A percentile compares a stretch with the other conserved stretches of the same genome.
phyloP scores from a whole-genome alignment of 1,139 yeast genomes.

The Candida albicans region DNA sequence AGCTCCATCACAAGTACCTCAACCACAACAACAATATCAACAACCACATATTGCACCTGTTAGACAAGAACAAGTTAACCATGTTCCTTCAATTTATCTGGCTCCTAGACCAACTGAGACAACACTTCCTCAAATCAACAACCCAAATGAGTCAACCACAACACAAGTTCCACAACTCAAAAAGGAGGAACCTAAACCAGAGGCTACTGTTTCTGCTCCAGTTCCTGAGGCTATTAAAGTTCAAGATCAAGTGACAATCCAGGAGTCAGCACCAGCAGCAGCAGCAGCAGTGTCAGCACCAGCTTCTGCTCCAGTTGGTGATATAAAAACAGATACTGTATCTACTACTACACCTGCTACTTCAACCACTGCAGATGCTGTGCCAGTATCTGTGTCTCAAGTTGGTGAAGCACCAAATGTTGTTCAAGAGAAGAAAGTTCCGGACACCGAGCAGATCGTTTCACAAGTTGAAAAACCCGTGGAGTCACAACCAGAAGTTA shows the following conservation, averaged over 20 bases:
- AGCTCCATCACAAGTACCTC: not conserved
- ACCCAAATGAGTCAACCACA: no score
- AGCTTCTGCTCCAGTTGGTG: not conserved
- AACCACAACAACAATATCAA: not conserved
- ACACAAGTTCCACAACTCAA: not conserved
- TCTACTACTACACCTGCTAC: not conserved
- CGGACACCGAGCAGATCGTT: no score
- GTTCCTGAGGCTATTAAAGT: not conserved
- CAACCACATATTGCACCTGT: not conserved
- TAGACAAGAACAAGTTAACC: not conserved
- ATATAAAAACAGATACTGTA: not conserved
- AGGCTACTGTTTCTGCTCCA: not conserved
- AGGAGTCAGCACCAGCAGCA: slow-evolving; percentile 1
- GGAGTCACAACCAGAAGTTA: not conserved
- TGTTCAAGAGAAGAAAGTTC: no score
- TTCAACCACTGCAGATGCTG: not conserved
- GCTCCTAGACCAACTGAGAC: not conserved
- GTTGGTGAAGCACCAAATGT: no score
- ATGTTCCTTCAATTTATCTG: slow-evolving; percentile 1
- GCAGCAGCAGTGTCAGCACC: not conserved
- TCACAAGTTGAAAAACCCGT: not conserved
- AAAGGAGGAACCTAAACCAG: not conserved
- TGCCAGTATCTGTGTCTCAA: slow-evolving; percentile 3
- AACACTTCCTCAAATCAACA: no score
- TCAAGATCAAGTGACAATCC: not conserved